These are phyloP conservation scores for Pythium dissimile DNA, from an alignment of 352 stramenopile species.

Conservation along the genomic window DNA sequence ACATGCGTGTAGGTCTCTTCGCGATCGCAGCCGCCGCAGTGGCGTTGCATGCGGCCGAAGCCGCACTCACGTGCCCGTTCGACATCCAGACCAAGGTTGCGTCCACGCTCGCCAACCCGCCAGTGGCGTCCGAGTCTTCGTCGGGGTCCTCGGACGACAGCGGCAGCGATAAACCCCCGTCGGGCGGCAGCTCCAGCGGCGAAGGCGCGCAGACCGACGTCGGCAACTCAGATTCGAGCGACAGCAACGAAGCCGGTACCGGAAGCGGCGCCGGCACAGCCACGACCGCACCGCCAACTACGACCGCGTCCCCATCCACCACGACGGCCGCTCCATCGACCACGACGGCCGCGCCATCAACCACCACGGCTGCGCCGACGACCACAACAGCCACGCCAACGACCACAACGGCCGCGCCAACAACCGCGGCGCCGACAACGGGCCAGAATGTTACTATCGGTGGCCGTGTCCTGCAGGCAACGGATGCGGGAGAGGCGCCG, in stretches of 20 bases:
- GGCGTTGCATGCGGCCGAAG: conserved; percentile 14
- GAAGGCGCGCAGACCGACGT: conserved; percentile 27
- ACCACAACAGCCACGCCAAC: conserved; percentile 5
- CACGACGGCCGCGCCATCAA: conserved; percentile 6
- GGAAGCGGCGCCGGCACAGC: conserved; percentile 13
- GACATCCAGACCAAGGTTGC: conserved; percentile 50
- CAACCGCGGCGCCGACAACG: background rate
- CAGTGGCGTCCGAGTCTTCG: conserved; percentile 45
- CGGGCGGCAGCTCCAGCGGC: conserved; percentile 16
- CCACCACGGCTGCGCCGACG: conserved; percentile 14
- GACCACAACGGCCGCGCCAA: conserved; percentile 3
- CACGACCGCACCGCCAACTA: conserved; percentile 20
- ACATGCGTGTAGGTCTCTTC: conserved; percentile 27
- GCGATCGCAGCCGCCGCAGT: conserved; percentile 21
- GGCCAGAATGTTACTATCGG: background rate
- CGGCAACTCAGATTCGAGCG: conserved; percentile 14
- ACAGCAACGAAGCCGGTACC: conserved; percentile 25
- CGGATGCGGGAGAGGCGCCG: too few relatives aligned
- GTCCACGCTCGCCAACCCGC: conserved; percentile 61
- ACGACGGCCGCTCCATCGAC: conserved; percentile 26
- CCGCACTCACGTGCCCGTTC: conserved; percentile 52
- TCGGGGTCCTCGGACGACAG: conserved; percentile 21
- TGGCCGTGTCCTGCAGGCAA: background rate
- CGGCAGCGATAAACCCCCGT: too few relatives aligned
- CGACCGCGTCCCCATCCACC: conserved; percentile 13